These are phyloP conservation scores for Daldinia concentrica DNA, from an alignment of 495 filamentous ascomycete genomes.

Conservation along the genomic window DNA sequence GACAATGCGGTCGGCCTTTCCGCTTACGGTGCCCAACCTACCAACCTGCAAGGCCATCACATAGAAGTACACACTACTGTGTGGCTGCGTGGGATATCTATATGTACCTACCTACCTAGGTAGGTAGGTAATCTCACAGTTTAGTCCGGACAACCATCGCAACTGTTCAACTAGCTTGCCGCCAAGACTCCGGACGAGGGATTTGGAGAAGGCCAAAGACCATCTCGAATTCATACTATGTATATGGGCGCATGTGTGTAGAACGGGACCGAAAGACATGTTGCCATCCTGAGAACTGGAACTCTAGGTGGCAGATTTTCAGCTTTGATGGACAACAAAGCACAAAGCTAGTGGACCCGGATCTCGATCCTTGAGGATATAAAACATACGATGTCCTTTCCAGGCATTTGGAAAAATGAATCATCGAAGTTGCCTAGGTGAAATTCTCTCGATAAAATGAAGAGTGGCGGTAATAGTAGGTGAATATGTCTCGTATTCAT, in stretches of 20 bases:
- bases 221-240: too few relatives aligned
- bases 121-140: not conserved
- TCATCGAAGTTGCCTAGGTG: not conserved
- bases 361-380: not conserved
- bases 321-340: not conserved
- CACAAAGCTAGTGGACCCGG: not conserved
- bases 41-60: not conserved
- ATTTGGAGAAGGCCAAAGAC: not conserved
- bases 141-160: not conserved
- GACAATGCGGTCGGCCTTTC: not conserved
- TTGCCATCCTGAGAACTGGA: not conserved
- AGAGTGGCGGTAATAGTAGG: not conserved
- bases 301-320: not conserved
- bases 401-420: not conserved
- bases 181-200: constrained; percentile 5
- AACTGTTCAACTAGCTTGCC: not conserved
- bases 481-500: constrained; percentile 9
- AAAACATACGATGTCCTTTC: not conserved
- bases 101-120: not conserved
- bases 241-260: not conserved
- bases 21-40: not conserved
- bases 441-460: constrained; percentile 10
- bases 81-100: not conserved
- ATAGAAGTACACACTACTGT: not conserved
- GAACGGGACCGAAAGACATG: not conserved